Conservation (phyloP, 1,284 basidiomycete species). For the Sporisorium sorghi region DNA sequence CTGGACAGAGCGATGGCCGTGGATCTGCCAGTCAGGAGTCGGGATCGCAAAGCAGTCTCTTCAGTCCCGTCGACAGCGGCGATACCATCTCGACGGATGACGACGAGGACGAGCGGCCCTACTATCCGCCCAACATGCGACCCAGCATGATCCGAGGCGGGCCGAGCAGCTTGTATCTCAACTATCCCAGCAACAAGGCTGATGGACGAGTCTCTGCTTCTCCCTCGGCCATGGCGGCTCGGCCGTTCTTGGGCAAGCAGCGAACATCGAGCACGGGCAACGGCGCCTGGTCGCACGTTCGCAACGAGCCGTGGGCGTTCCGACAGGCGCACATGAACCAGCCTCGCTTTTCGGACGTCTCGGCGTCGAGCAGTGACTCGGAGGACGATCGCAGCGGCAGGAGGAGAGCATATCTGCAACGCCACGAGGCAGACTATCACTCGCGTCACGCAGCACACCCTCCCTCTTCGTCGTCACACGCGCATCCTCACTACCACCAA, state of each 20-base stretch:
- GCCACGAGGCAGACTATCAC: conserved; percentile 16
- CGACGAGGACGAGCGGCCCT: conserved; percentile 58
- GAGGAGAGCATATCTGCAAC: conserved; percentile 20
- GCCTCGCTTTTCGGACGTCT: conserved; percentile 49
- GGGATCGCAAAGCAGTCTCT: conserved; percentile 48
- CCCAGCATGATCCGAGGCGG: conserved; percentile 55
- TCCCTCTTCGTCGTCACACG: conserved; percentile 2
- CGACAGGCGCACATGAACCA: conserved; percentile 41
- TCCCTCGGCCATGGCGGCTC: conserved; percentile 17
- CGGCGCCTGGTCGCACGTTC: conserved; percentile 41
- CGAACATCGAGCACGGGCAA: conserved; percentile 39
- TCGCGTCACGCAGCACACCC: conserved; percentile 16
- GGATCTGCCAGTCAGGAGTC: conserved; percentile 42
- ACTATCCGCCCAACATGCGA: conserved; percentile 48
- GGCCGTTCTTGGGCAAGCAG: conserved; percentile 31
- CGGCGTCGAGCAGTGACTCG: conserved; percentile 44
- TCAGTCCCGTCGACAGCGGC: conserved; percentile 54
- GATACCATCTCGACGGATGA: conserved; percentile 57
- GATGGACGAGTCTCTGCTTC: conserved; percentile 28
- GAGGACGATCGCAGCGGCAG: conserved; percentile 36
- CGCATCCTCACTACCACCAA: conserved; percentile 12
- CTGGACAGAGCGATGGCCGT: conserved; percentile 26
- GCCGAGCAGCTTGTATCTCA: conserved; percentile 51
- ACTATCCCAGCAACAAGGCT: conserved; percentile 36
- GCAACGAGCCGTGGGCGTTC: conserved; percentile 48